Percentiles rank a stretch among this genome's conserved stretches.
Conservation (phyloP, 2,329 filamentous ascomycete species). For the Chaetoscypha palmicola region DNA sequence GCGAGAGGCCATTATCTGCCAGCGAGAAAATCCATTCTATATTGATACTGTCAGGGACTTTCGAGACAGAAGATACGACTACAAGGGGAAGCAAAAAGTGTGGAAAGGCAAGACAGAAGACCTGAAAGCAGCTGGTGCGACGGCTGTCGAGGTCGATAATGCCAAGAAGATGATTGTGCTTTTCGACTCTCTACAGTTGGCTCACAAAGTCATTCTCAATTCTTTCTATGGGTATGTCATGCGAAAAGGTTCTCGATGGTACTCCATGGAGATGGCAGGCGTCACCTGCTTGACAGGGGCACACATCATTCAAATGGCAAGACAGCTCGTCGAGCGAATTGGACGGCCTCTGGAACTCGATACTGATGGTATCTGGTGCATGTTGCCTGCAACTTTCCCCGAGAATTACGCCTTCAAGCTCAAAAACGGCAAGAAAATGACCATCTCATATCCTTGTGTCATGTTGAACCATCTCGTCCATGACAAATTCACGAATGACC, state of each 20-base stretch:
- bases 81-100: conserved; percentile 95
- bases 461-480: conserved; percentile 99
- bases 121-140: conserved; percentile 74
- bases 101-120: conserved; percentile 96
- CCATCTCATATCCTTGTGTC: conserved; percentile 96
- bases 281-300: conserved; percentile 96
- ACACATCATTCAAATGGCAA: conserved; percentile 92
- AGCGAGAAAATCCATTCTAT: conserved; percentile 97
- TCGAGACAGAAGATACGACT: conserved; percentile 94
- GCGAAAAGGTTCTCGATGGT: conserved; percentile 98
- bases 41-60: conserved; percentile 95
- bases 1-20: conserved; percentile 94
- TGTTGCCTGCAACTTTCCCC: conserved; percentile 90
- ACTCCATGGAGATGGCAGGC: conserved; percentile 98
- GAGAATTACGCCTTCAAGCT: conserved; percentile 94
- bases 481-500: conserved; percentile 89
- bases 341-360: conserved; percentile 90
- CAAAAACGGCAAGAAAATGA: conserved; percentile 90
- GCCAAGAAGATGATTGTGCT: conserved; percentile 98
- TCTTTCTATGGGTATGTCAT: conserved; percentile 99
- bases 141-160: conserved; percentile 71
- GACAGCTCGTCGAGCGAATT: conserved; percentile 86
- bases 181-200: conserved; percentile 91
- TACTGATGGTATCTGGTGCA: conserved; percentile 99
- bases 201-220: conserved; percentile 98